Base-by-base conservation (phyloP, 441 rosid genomes). In the Populus trichocarpa region DNA sequence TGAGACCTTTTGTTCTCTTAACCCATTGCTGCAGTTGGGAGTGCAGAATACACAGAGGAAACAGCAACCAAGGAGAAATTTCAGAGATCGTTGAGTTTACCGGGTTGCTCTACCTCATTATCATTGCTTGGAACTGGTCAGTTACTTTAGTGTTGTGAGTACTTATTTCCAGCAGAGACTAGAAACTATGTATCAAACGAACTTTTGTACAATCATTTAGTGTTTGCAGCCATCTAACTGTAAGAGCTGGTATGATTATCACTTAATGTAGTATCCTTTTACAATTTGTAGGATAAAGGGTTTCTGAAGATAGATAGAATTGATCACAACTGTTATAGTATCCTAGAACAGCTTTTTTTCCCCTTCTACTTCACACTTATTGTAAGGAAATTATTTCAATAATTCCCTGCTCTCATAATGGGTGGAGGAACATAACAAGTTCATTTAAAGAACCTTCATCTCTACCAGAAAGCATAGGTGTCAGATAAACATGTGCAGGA, bases 71-170 rank as follows among this genome's bases (percentile, higher is more conserved):
- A 50, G 18, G 93, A 89, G 22, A 94, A 87, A 86, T 94, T 94
- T 84, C 87, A 80, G 83, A 89, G 79, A 73, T 84, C 89, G 26
- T 82, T 91, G 85, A 79, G 84, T 67, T 81, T 92, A 82, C 95
- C 92, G 0, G 96, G 92, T 75, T 91, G 90, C 83, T 87, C 92
- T 14, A 84, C 69, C 57, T 70, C 93, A 26, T 75, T 91, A 77
- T 81, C 88, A 6, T 81, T 94, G 87, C 85, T 90, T 69, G 98
- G 98, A 73, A 89, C 94, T 76, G 97, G 97, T 94, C 20, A 87
- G 90, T 74, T 78, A 59, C 81, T 77, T 72, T 68, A 20, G 23
- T 33, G 32, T 30, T 30, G 32, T 30, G 72, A 67, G 12, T n/a
- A 40, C 30, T 14, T 66, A 26, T 26, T 26, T 33, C 10, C 42